A percentile compares a stretch with the other conserved stretches of the same genome.
Conservation (phyloP, 805 yeast genomes). For the Lachancea kluyveri region DNA sequence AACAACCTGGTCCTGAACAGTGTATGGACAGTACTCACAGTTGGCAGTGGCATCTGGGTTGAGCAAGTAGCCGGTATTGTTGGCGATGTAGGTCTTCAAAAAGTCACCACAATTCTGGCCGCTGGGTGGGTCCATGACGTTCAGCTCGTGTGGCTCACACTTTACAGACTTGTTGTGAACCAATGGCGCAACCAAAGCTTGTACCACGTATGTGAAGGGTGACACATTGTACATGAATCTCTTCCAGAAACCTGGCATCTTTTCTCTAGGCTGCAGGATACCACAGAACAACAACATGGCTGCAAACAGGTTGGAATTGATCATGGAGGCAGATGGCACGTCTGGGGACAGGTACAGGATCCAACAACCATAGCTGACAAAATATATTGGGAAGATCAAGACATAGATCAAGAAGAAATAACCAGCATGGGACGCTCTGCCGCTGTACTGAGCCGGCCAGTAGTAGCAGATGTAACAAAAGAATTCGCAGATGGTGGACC, state of each 20-base stretch:
- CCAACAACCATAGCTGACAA: slow-evolving; percentile 48
- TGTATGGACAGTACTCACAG: slow-evolving; percentile 58
- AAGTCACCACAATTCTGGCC: slow-evolving; percentile 47
- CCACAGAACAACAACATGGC: slow-evolving; percentile 52
- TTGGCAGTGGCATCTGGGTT: slow-evolving; percentile 39
- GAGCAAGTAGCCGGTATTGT: slow-evolving; percentile 40
- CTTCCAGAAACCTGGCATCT: slow-evolving; percentile 45
- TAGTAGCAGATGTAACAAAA: slow-evolving; percentile 40
- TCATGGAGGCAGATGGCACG: slow-evolving; percentile 37
- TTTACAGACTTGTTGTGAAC: slow-evolving; percentile 35
- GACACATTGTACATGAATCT: slow-evolving; percentile 38
- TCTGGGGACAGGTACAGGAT: slow-evolving; percentile 40
- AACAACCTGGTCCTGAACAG: slow-evolving; percentile 55
- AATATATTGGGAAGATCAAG: slow-evolving; percentile 45
- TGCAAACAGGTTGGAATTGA: slow-evolving; percentile 41
- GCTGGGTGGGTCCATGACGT: slow-evolving; percentile 35
- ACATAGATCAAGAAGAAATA: slow-evolving; percentile 44
- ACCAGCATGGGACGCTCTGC: slow-evolving; percentile 44
- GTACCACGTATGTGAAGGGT: slow-evolving; percentile 44
- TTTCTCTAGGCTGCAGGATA: slow-evolving; percentile 39
- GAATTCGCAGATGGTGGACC: slow-evolving; percentile 40
- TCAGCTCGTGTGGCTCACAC: slow-evolving; percentile 35
- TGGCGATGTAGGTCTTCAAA: slow-evolving; percentile 31
- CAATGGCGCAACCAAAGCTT: slow-evolving; percentile 35
- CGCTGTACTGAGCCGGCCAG: slow-evolving; percentile 41